A percentile compares a stretch with the other conserved stretches of the same genome.
These are phyloP conservation scores for Remersonia thermophila DNA, from an alignment of 2,329 filamentous ascomycete species.

Conservation along the genomic window DNA sequence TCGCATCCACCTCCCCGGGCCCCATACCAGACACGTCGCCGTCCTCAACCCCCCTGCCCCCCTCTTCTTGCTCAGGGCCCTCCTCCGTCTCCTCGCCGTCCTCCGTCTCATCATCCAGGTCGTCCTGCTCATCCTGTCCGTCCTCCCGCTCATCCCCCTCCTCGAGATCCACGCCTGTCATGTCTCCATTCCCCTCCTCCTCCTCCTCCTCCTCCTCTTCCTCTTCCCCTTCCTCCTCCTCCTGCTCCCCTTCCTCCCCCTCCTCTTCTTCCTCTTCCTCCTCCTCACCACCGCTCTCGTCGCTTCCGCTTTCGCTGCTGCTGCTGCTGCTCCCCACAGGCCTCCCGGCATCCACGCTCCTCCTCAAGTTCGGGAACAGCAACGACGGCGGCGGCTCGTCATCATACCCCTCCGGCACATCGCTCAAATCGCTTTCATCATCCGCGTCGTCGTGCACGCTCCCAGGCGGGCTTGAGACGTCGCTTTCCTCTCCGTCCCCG, in stretches of 20 bases:
- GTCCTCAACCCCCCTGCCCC: conserved; percentile 10
- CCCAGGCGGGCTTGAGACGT: conserved; percentile 39
- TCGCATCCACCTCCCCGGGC: background rate
- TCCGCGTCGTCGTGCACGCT: conserved; percentile 55
- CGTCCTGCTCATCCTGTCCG: conserved; percentile 6
- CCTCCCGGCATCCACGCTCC: conserved; percentile 24
- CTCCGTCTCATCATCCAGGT: conserved; percentile 9
- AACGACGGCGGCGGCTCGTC: conserved; percentile 42
- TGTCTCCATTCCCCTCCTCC: conserved; percentile 2
- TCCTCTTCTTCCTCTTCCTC: conserved; percentile 13
- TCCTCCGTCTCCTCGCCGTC: conserved; percentile 8
- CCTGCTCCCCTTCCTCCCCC: conserved; percentile 16
- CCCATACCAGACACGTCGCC: conserved; percentile 9
- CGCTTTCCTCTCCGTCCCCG: conserved; percentile 17
- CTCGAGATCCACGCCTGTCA: too few species aligned
- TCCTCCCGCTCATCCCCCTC: conserved; percentile 1
- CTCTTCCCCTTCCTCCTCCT: conserved; percentile 8
- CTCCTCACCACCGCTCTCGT: conserved; percentile 8
- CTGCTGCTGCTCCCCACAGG: conserved; percentile 12
- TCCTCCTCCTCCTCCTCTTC: conserved; percentile 5
- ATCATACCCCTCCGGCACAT: conserved; percentile 47
- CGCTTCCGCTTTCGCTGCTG: conserved; percentile 14
- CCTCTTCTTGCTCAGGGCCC: conserved; percentile 16
- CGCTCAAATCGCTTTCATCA: conserved; percentile 58
- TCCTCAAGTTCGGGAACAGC: conserved; percentile 39